A percentile compares a stretch with the other conserved stretches of the same genome.
These are phyloP conservation scores for Rhizopogon roseolus DNA, from an alignment of 768 basidiomycete species.

Conservation along the genomic window DNA sequence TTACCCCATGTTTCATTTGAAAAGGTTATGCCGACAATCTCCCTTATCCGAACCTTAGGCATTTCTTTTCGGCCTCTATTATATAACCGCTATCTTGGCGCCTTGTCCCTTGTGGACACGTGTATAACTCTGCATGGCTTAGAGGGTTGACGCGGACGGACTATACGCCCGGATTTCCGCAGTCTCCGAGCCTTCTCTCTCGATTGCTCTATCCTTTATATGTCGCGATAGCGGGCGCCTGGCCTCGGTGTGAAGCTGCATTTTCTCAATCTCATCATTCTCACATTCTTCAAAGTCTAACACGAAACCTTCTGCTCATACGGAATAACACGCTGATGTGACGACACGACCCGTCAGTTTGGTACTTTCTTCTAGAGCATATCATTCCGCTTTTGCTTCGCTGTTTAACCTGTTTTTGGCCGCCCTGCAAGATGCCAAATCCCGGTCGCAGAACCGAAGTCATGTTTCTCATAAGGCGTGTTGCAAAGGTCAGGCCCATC, in stretches of 20 bases:
- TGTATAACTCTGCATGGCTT: too few relatives aligned
- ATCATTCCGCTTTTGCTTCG: neutral
- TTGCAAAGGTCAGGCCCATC: neutral
- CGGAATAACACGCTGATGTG: neutral
- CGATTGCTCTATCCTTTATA: neutral
- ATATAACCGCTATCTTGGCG: too few relatives aligned
- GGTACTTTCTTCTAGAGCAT: neutral
- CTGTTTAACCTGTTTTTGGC: neutral
- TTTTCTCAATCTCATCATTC: neutral
- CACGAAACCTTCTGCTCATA: neutral
- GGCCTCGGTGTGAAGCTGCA: neutral
- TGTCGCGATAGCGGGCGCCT: neutral
- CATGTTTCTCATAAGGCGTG: neutral
- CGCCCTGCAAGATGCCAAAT: neutral
- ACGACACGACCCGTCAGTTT: neutral
- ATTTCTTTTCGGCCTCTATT: too few relatives aligned
- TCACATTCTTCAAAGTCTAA: neutral
- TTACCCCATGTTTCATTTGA: too few relatives aligned
- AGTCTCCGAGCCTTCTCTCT: neutral
- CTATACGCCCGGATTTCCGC: neutral
- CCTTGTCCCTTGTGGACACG: too few relatives aligned
- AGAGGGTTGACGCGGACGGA: neutral
- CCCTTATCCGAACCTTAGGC: too few relatives aligned
- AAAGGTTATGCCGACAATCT: too few relatives aligned
- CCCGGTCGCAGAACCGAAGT: neutral